Evolutionary conservation across 2,329 filamentous ascomycete species (phyloP).

Genomic region (Myriosclerotinia curreyana): DNA sequence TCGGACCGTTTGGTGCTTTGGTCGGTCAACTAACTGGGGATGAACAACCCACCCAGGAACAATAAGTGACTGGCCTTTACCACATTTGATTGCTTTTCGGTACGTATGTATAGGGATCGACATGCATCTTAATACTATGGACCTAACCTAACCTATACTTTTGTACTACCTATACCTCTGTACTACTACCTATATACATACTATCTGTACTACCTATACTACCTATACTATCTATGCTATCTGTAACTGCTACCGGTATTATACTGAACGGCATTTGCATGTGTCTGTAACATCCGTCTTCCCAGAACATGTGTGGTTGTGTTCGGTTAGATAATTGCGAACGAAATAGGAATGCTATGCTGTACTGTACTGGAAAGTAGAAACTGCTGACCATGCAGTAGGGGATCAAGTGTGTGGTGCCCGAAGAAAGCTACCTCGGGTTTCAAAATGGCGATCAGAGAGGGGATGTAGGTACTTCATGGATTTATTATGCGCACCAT

Average conservation of each 20-base stretch:
- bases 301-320: conserved; percentile 1
- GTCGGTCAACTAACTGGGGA: conserved; percentile 6
- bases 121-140: conserved; percentile 3
- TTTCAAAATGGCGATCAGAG: conserved; percentile 8
- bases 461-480: neutral
- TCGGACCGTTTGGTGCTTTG: conserved; percentile 23
- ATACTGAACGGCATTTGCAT: neutral
- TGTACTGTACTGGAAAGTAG: neutral
- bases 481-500: conserved; percentile 8
- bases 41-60: neutral
- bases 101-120: conserved; percentile 8
- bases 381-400: conserved; percentile 16
- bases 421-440: conserved; percentile 10
- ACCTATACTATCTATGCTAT: neutral
- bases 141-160: neutral
- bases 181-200: neutral
- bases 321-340: neutral
- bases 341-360: neutral
- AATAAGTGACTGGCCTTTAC: neutral
- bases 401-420: neutral
- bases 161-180: neutral
- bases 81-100: neutral
- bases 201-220: neutral
- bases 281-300: neutral
- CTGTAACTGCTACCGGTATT: too few relatives aligned